Conservation (phyloP, 2,329 filamentous ascomycete genomes). For the Bretziella fagacearum region DNA sequence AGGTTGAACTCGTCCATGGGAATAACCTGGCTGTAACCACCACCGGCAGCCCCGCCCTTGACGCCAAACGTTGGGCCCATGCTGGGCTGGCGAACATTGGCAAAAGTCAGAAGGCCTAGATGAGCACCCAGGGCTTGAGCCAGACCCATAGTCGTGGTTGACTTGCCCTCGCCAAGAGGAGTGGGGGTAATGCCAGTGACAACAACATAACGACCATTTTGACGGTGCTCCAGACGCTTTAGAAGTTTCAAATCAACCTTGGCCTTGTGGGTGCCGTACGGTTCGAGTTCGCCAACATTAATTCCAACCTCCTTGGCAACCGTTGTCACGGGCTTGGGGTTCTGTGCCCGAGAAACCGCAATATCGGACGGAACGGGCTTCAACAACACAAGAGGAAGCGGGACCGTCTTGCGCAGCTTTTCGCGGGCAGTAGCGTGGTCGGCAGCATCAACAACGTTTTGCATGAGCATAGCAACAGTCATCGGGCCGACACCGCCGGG, state of each 20-base stretch:
- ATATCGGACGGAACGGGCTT: slow-evolving; percentile 90
- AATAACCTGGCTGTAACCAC: slow-evolving; percentile 97
- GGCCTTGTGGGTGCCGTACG: slow-evolving; percentile 87
- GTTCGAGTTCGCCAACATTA: slow-evolving; percentile 73
- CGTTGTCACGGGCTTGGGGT: slow-evolving; percentile 77
- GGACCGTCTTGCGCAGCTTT: slow-evolving; percentile 60
- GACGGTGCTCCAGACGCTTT: slow-evolving; percentile 70
- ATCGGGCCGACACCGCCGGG: slow-evolving; percentile 95
- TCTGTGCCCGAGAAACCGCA: slow-evolving; percentile 72
- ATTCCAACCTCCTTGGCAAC: slow-evolving; percentile 80
- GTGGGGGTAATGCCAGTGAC: slow-evolving; percentile 95
- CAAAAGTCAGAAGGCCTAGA: slow-evolving; percentile 73
- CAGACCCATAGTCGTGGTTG: slow-evolving; percentile 90
- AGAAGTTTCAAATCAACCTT: slow-evolving; percentile 78
- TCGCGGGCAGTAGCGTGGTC: slow-evolving; percentile 67
- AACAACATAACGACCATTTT: slow-evolving; percentile 78
- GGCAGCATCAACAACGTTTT: slow-evolving; percentile 84
- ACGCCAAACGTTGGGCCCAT: slow-evolving; percentile 98
- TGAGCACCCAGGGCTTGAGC: slow-evolving; percentile 86
- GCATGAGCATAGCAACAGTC: slow-evolving; percentile 95
- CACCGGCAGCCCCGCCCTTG: slow-evolving; percentile 93
- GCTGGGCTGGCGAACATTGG: slow-evolving; percentile 91
- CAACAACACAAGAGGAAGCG: slow-evolving; percentile 66
- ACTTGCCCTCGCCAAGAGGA: slow-evolving; percentile 92
- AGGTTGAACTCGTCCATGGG: slow-evolving; percentile 99